Conservation (phyloP, 2,329 filamentous ascomycete species). For the Diaporthe vexans region DNA sequence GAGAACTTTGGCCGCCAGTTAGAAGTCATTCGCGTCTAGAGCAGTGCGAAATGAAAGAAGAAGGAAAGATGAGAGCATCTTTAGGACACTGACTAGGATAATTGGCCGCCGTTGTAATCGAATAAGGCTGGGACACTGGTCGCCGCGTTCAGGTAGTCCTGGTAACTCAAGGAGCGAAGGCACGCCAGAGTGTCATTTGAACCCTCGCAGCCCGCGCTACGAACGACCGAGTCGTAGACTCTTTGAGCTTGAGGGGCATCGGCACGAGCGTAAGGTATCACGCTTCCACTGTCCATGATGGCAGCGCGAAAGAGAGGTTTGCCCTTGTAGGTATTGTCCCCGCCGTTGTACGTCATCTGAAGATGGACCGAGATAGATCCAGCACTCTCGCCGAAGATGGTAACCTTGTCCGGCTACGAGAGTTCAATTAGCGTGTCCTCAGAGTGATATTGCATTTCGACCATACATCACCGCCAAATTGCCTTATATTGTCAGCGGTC, state of each 20-base stretch:
- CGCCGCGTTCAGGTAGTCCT: slow-evolving; percentile 67
- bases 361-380: slow-evolving; percentile 73
- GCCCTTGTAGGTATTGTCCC: slow-evolving; percentile 74
- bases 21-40: not conserved
- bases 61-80: too few species aligned
- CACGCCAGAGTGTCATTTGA: slow-evolving; percentile 65
- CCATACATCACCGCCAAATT: slow-evolving; percentile 60
- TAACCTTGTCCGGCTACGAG: slow-evolving; percentile 66
- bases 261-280: slow-evolving; percentile 64
- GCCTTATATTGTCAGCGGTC: slow-evolving; percentile 72
- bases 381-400: slow-evolving; percentile 74
- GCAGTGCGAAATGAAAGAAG: too few species aligned
- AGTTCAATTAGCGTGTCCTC: too few species aligned
- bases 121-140: slow-evolving; percentile 71
- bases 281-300: slow-evolving; percentile 74
- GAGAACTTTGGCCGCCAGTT: slow-evolving; percentile 52
- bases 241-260: slow-evolving; percentile 69
- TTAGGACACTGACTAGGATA: slow-evolving; percentile 60
- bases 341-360: slow-evolving; percentile 73
- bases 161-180: slow-evolving; percentile 66
- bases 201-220: slow-evolving; percentile 66
- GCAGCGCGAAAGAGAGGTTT: slow-evolving; percentile 73
- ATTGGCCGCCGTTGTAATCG: slow-evolving; percentile 68
- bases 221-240: slow-evolving; percentile 66
- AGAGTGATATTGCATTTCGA: too few species aligned